phyloP scores from a whole-genome alignment of 257 asterid species.

The Salvia rosmarinus region DNA sequence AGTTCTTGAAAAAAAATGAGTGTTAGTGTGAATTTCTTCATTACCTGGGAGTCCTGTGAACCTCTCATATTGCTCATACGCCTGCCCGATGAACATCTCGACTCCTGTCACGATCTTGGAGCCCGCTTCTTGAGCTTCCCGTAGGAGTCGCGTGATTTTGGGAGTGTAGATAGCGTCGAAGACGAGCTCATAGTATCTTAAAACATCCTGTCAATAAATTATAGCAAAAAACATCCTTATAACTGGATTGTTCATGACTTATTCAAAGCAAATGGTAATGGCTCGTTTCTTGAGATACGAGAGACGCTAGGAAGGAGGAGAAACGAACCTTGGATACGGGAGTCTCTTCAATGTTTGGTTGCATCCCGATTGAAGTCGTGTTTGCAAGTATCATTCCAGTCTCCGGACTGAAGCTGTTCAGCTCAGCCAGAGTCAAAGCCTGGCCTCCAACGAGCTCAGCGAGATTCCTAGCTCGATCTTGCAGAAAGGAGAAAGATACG shows the following conservation, averaged over 20 bases:
- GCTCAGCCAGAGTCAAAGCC: conserved; percentile 76
- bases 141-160: conserved; percentile 73
- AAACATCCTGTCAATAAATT: conserved; percentile 62
- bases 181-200: conserved; percentile 67
- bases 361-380: conserved; percentile 98
- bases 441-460: conserved; percentile 80
- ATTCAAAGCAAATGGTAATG: too few species aligned
- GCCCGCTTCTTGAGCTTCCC: conserved; percentile 80
- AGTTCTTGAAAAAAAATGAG: background rate
- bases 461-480: conserved; percentile 85
- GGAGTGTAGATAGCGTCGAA: conserved; percentile 97
- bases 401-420: conserved; percentile 76
- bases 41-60: conserved; percentile 93
- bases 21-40: background rate
- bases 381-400: conserved; percentile 93
- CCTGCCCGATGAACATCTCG: conserved; percentile 93
- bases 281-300: background rate
- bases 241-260: too few species aligned
- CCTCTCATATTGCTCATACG: conserved; percentile 84
- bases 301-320: background rate
- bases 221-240: background rate
- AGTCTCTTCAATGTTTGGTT: conserved; percentile 84
- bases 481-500: conserved; percentile 2
- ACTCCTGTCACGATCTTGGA: conserved; percentile 81
- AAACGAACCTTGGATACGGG: conserved; percentile 80